Evolutionary conservation across 495 filamentous ascomycete species (phyloP).

Genomic region (Penicillium chermesinum): DNA sequence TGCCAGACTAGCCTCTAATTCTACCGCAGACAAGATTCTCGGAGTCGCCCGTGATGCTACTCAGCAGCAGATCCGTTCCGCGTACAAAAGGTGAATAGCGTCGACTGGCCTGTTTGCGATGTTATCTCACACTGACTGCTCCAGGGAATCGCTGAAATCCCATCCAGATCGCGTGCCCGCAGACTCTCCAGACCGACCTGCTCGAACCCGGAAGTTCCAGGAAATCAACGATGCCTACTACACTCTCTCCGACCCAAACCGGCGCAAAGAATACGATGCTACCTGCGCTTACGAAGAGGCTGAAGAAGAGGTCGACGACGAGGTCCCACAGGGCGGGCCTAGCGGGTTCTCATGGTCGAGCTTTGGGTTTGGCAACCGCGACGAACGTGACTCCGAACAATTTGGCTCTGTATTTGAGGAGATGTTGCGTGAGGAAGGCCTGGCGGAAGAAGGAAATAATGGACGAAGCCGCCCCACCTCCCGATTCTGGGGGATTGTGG

Average conservation of each 20-base stretch:
- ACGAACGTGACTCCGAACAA: slow-evolving; percentile 62
- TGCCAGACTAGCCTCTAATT: slow-evolving; percentile 2
- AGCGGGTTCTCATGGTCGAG: slow-evolving; percentile 56
- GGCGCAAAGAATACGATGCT: slow-evolving; percentile 86
- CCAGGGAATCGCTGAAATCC: slow-evolving; percentile 77
- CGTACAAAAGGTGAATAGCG: slow-evolving; percentile 73
- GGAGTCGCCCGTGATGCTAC: slow-evolving; percentile 69
- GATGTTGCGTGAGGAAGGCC: slow-evolving; percentile 91
- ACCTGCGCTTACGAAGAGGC: slow-evolving; percentile 52
- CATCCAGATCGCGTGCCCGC: slow-evolving; percentile 88
- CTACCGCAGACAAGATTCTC: slow-evolving; percentile 55
- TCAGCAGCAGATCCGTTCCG: slow-evolving; percentile 82
- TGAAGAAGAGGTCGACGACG: slow-evolving; percentile 54
- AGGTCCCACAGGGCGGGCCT: slow-evolving; percentile 45
- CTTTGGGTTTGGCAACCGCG: slow-evolving; percentile 53
- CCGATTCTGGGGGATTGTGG: slow-evolving; percentile 81
- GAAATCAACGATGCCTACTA: slow-evolving; percentile 98
- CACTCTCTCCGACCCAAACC: slow-evolving; percentile 73
- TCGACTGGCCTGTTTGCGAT: slow-evolving; percentile 1
- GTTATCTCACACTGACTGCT: not conserved
- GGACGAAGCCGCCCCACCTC: slow-evolving; percentile 49
- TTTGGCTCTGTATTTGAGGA: slow-evolving; percentile 94
- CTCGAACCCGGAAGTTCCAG: slow-evolving; percentile 86
- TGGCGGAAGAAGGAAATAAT: slow-evolving; percentile 54
- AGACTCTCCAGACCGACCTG: slow-evolving; percentile 77